These are phyloP conservation scores for Xerocomus brunneocitrinus DNA, from an alignment of 768 basidiomycete species.

Conservation along the genomic window DNA sequence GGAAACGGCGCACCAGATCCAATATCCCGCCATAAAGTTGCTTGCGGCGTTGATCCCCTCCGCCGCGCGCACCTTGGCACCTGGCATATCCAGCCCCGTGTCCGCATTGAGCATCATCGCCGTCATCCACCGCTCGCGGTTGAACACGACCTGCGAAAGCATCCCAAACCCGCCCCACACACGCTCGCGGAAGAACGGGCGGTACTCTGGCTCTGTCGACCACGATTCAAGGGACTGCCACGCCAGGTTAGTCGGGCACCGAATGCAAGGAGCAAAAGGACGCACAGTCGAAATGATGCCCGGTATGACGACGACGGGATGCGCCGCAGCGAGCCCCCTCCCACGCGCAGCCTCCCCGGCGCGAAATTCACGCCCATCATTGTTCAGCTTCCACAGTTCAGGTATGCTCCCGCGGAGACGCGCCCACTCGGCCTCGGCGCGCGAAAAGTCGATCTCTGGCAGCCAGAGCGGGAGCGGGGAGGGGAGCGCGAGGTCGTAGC, in stretches of 20 bases:
- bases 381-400: slow-evolving; percentile 77
- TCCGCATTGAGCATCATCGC: slow-evolving; percentile 88
- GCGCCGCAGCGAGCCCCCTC: slow-evolving; percentile 60
- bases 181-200: slow-evolving; percentile 89
- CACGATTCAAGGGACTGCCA: slow-evolving; percentile 82
- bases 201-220: slow-evolving; percentile 83
- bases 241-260: neutral
- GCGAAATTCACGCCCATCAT: slow-evolving; percentile 75
- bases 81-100: slow-evolving; percentile 86
- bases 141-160: slow-evolving; percentile 79
- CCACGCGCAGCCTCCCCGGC: slow-evolving; percentile 66
- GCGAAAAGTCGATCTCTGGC: slow-evolving; percentile 61
- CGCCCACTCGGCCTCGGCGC: slow-evolving; percentile 69
- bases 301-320: slow-evolving; percentile 84
- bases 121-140: slow-evolving; percentile 84
- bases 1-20: slow-evolving; percentile 66
- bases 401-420: slow-evolving; percentile 64
- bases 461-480: slow-evolving; percentile 42
- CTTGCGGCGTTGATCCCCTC: slow-evolving; percentile 91
- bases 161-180: slow-evolving; percentile 76
- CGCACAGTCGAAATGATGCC: slow-evolving; percentile 59
- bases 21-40: slow-evolving; percentile 85
- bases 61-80: slow-evolving; percentile 83
- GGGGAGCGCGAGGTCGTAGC: slow-evolving; percentile 44
- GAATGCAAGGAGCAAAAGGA: neutral